Percentiles rank a stretch among this genome's conserved stretches.
phyloP scores from a whole-genome alignment of 2,329 filamentous ascomycete species.

The Diaporthe citri region DNA sequence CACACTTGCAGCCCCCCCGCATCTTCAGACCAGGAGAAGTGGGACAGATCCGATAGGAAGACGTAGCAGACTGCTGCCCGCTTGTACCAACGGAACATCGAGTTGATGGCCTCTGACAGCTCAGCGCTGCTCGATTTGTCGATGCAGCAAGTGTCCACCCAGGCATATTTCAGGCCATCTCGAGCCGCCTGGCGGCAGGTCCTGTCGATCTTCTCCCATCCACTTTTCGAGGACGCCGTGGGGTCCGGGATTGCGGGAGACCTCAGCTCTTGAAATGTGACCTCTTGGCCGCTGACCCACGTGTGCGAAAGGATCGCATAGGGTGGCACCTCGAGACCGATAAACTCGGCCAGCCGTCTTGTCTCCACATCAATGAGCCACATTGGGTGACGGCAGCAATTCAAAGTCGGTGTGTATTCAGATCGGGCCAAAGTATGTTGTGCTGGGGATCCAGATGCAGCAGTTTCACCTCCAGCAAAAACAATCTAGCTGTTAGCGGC shows the following conservation, averaged over 20 bases:
- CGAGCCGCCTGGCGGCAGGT: constrained; percentile 16
- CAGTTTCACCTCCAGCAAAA: not conserved
- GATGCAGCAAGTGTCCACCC: constrained; percentile 40
- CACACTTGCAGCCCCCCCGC: not conserved
- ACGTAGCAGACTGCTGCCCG: constrained; percentile 30
- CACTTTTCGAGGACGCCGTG: not conserved
- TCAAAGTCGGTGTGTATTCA: not conserved
- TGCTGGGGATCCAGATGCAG: not conserved
- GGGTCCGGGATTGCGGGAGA: not conserved
- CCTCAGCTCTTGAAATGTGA: constrained; percentile 31
- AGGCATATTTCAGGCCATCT: constrained; percentile 25
- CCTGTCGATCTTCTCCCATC: constrained; percentile 27
- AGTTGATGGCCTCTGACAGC: constrained; percentile 38
- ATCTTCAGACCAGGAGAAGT: too few species aligned
- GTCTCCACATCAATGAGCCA: constrained; percentile 33
- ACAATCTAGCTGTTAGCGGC: not conserved
- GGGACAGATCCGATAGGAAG: constrained; percentile 3
- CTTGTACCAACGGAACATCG: constrained; percentile 38
- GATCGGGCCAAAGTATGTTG: not conserved
- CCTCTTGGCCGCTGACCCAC: constrained; percentile 32
- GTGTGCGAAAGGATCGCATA: constrained; percentile 38
- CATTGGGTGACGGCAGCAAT: not conserved
- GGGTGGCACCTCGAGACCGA: not conserved
- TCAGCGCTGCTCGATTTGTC: constrained; percentile 39
- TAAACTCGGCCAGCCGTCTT: constrained; percentile 28